Percentiles rank a stretch among this genome's conserved stretches.
phyloP scores from a whole-genome alignment of 2,329 filamentous ascomycete species.

The Fusarium coicis region DNA sequence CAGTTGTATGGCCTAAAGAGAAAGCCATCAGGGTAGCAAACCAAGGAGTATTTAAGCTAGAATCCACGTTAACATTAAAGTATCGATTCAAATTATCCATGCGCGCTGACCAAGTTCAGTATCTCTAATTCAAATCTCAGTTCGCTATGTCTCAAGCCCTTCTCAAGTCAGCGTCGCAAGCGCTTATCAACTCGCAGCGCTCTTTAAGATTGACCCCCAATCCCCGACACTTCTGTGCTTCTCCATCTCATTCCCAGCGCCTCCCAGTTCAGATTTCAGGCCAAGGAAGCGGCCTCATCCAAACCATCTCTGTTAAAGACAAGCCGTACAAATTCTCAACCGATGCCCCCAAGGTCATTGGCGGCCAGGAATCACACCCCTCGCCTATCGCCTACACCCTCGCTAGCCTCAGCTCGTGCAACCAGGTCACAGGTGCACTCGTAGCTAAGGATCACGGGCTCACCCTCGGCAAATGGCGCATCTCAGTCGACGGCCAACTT shows the following conservation, averaged over 20 bases:
- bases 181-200: background rate
- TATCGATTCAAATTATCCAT: background rate
- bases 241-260: background rate
- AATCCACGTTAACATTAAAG: no score
- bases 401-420: background rate
- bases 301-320: background rate
- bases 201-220: background rate
- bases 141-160: fast-evolving
- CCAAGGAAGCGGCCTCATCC: background rate
- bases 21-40: no score
- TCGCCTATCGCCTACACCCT: background rate
- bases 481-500: background rate
- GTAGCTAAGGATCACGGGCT: background rate
- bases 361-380: background rate
- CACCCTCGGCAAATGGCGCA: background rate
- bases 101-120: fast-evolving
- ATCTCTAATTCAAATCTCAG: no score
- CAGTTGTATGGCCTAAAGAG: no score
- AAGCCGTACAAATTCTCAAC: background rate
- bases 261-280: background rate
- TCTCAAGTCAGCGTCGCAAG: no score
- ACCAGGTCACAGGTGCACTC: background rate
- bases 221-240: background rate
- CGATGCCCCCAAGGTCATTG: background rate
- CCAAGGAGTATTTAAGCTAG: no score